Evolutionary conservation across 352 stramenopile species (phyloP), one percentile per base, ranked within the genome.

Genomic region (Pythium apleroticum): DNA sequence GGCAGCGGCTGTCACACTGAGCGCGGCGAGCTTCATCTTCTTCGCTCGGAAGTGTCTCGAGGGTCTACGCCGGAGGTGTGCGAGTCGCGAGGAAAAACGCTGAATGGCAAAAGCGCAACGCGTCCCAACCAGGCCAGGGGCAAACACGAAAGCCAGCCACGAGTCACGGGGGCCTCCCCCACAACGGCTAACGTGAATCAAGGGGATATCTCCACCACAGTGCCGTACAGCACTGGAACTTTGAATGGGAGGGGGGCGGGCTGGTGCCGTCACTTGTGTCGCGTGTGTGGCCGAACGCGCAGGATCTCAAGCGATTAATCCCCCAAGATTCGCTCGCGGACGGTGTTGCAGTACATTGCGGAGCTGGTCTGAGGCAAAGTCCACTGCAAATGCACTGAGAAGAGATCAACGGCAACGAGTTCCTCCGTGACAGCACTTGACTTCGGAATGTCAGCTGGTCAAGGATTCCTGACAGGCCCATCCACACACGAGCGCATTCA

Each of bases 21-120:
- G 15, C 9, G 57, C 57, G 5, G 45, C 6, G 22, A 60, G 27
- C 28, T 64, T 60, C 50, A 59, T 59, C 9, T n/a, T 28, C 25
- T 24, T n/a, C 10, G 28, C 10, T 35, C 14, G 46, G 35, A 48
- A 22, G 9, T 1, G 24, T 28, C 20, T n/a, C 52, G 41, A 59
- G 25, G 30, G 22, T 56, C 43, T 1, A 6, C 11, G n/a, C 9
- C 9, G n/a, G 20, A 50, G 22, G 39, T 50, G 4, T 57, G 60
- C 19, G 15, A 54, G 20, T n/a, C 31, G 25, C 53, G 61, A 60
- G n/a, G 63, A 28, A 64, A 60, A 52, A 55, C 58, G 43, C 19
- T 27, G 41, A 62, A 57, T 61, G 58, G 63, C 20, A n/a, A 46
- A 15, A 46, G 5, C 17, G 4, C 1, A 17, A 19, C 11, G 35